Evolutionary conservation across 1,139 yeast species (phyloP).

Genomic region (Hansenula lynferdii): DNA sequence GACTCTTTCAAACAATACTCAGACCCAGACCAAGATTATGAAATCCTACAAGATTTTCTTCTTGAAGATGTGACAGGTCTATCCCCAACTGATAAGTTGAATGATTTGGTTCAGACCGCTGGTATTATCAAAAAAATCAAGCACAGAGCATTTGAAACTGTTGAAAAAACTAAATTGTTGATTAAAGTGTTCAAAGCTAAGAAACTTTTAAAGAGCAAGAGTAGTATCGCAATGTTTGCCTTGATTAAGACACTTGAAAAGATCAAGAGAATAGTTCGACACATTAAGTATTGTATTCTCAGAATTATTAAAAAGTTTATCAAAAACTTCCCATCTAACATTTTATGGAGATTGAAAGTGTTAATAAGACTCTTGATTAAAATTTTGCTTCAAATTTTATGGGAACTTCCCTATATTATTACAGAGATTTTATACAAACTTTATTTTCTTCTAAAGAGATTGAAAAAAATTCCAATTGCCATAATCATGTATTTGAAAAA

Average conservation of each 20-base stretch:
- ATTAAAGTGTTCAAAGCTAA: slow-evolving; percentile 1
- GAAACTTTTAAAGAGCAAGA: slow-evolving; percentile 1
- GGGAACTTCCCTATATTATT: slow-evolving; percentile 2
- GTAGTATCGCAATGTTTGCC: not conserved
- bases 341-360: slow-evolving; percentile 1
- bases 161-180: not conserved
- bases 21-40: slow-evolving; percentile 12
- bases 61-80: not conserved
- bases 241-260: slow-evolving; percentile 3
- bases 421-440: slow-evolving; percentile 2
- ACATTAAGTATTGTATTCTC: not conserved
- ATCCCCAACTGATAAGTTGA: not conserved
- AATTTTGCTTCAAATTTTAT: slow-evolving; percentile 1
- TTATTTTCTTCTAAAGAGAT: not conserved
- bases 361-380: not conserved
- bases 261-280: not conserved
- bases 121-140: slow-evolving; percentile 2
- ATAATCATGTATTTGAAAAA: slow-evolving; percentile 1
- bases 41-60: slow-evolving; percentile 3
- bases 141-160: not conserved
- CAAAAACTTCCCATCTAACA: slow-evolving; percentile 1
- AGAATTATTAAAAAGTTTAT: not conserved
- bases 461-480: not conserved
- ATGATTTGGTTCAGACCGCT: slow-evolving; percentile 2
- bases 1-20: slow-evolving; percentile 4